Percentiles rank a stretch among this genome's conserved stretches.
These are phyloP conservation scores for Lecanosticta acicola DNA, from an alignment of 2,329 filamentous ascomycete genomes.

Conservation along the genomic window DNA sequence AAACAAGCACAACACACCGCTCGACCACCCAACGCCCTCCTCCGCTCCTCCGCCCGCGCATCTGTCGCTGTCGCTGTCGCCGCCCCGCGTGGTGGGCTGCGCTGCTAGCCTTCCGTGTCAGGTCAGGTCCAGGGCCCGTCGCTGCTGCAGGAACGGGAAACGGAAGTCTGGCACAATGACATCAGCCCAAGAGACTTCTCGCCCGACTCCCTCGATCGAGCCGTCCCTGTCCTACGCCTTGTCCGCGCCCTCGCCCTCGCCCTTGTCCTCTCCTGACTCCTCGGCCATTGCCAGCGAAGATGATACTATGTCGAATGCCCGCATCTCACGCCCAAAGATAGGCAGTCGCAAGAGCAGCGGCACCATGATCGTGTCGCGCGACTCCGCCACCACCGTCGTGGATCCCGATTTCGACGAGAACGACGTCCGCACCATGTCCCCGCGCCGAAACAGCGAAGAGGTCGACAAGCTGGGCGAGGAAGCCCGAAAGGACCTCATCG, in stretches of 20 bases:
- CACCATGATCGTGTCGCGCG: conserved; percentile 69
- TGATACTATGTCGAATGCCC: conserved; percentile 19
- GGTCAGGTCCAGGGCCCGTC: no score
- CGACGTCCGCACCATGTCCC: conserved; percentile 92
- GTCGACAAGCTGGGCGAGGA: conserved; percentile 81
- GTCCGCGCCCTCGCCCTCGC: conserved; percentile 15
- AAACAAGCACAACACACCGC: no score
- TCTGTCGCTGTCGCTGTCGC: no score
- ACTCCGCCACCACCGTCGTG: conserved; percentile 53
- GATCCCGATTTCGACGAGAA: conserved; percentile 66
- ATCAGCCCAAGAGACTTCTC: conserved; percentile 9
- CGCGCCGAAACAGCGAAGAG: conserved; percentile 82
- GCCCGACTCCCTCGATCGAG: conserved; percentile 18
- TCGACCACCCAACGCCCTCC: no score
- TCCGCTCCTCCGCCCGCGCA: no score
- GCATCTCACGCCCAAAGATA: conserved; percentile 55
- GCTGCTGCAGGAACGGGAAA: no score
- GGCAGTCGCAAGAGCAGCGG: conserved; percentile 70
- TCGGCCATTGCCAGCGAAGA: conserved; percentile 31
- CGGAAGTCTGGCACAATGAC: conserved; percentile 14
- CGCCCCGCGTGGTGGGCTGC: no score
- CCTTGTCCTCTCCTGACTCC: conserved; percentile 26
- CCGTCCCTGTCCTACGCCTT: conserved; percentile 5
- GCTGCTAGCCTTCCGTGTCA: no score
- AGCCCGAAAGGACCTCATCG: conserved; percentile 60